Percentiles rank a stretch among this genome's conserved stretches.
Evolutionary conservation across 768 basidiomycete species (phyloP).

Genomic region (Mycena alexandri): DNA sequence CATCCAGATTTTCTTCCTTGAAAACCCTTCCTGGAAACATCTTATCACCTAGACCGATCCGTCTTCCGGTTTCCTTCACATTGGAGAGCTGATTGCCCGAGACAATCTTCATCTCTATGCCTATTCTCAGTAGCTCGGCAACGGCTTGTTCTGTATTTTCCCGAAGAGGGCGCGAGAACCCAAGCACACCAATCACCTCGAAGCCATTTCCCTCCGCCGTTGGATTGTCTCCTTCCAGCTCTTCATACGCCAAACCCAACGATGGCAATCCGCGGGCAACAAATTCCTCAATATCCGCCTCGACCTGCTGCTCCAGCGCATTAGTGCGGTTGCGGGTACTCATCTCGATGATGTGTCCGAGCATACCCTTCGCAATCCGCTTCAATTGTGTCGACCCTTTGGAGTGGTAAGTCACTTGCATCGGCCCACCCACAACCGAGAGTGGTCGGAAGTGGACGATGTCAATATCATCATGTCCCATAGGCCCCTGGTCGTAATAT

Average conservation of each 20-base stretch:
- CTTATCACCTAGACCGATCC: slow-evolving; percentile 96
- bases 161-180: slow-evolving; percentile 97
- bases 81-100: slow-evolving; percentile 99
- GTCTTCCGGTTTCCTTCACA: slow-evolving; percentile 97
- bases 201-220: slow-evolving; percentile 96
- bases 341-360: slow-evolving; percentile 95
- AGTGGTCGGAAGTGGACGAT: slow-evolving; percentile 98
- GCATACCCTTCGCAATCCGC: slow-evolving; percentile 99
- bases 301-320: slow-evolving; percentile 88
- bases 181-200: slow-evolving; percentile 94
- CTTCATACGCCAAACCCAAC: slow-evolving; percentile 94
- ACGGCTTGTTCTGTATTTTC: slow-evolving; percentile 99
- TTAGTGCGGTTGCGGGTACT: slow-evolving; percentile 97
- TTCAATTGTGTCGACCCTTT: slow-evolving; percentile 83
- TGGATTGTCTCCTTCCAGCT: slow-evolving; percentile 83
- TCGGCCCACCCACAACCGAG: slow-evolving; percentile 98
- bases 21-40: slow-evolving; percentile 98
- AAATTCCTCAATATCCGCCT: slow-evolving; percentile 95
- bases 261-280: slow-evolving; percentile 96
- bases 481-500: slow-evolving; percentile 75
- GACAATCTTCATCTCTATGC: slow-evolving; percentile 99
- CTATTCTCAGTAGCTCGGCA: slow-evolving; percentile 92
- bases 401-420: slow-evolving; percentile 96
- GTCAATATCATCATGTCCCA: slow-evolving; percentile 92
- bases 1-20: slow-evolving; percentile 95